phyloP scores from a whole-genome alignment of 805 yeast species.

The Torulaspora maleeae region DNA sequence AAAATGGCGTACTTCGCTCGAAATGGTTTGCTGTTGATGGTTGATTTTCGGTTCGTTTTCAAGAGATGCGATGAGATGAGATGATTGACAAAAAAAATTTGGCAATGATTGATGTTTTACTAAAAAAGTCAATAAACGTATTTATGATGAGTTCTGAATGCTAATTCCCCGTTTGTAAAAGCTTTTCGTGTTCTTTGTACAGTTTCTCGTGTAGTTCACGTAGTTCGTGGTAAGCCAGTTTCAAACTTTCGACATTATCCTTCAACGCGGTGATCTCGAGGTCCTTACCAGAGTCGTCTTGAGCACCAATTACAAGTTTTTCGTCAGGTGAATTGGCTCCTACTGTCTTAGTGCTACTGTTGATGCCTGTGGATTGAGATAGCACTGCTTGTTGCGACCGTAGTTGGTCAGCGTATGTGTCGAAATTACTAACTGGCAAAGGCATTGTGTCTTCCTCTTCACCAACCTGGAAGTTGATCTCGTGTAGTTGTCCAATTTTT shows the following conservation, averaged over 20 bases:
- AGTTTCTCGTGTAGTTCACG: slow-evolving; percentile 57
- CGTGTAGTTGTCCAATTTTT: slow-evolving; percentile 39
- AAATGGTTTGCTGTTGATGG: not conserved
- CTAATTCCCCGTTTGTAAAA: slow-evolving; percentile 16
- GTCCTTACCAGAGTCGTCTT: slow-evolving; percentile 22
- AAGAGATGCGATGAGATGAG: slow-evolving; percentile 5
- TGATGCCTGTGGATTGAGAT: slow-evolving; percentile 35
- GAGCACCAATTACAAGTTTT: slow-evolving; percentile 1
- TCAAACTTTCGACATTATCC: slow-evolving; percentile 45
- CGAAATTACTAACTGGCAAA: slow-evolving; percentile 37
- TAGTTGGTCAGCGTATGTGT: slow-evolving; percentile 46
- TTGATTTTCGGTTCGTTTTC: not conserved
- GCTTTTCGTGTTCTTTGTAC: slow-evolving; percentile 45
- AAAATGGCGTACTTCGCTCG: no score
- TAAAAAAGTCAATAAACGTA: not conserved
- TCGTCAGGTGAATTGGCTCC: slow-evolving; percentile 4
- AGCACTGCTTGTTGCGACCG: slow-evolving; percentile 51
- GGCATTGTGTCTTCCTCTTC: slow-evolving; percentile 19
- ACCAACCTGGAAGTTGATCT: slow-evolving; percentile 37
- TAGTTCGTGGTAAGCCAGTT: slow-evolving; percentile 55
- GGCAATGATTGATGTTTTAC: not conserved
- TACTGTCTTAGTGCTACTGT: slow-evolving; percentile 38
- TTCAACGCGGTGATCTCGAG: slow-evolving; percentile 39
- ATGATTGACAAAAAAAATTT: slow-evolving; percentile 2
- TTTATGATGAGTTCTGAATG: not conserved